Base-by-base conservation (phyloP, 352 stramenopile species). In the Blastocystis sp. region DNA sequence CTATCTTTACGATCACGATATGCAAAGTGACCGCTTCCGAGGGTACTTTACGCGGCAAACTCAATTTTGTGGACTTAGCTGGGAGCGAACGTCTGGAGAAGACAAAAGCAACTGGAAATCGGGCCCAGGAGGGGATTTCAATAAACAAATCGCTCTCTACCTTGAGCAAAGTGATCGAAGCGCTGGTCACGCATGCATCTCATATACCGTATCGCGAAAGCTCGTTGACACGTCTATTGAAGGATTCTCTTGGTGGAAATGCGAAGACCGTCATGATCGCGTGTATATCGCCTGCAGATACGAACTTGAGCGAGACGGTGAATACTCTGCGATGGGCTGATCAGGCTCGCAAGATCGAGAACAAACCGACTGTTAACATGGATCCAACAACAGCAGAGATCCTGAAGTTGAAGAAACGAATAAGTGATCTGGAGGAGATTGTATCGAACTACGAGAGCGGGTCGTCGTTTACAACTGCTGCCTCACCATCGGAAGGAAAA, bases 141-240 rank as follows among this genome's bases (percentile, higher is more conserved):
- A 94, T 94, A 61, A 94, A 94, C 90, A 89, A 92, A 76, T 92
- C 87, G 9, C 90, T 94, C 3, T 92, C 87, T 23, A 92, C 92
- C 20, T 88, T 94, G 5, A 92, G 92, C 23, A 94, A 94, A 54
- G 92, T 94, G 3, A 94, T 94, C 56, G 90, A 89, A 20, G 89
- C 91, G 2, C 75, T 91, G 2, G 84, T 87, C 47, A 77, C 79
- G 23, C 59, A 62, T 18, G 29, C 88, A 23, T 23, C 13, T 3
- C 94, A 97, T 84, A 93, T 98, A 47, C 96, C 96, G 18, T 99
- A 98, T 87, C 93, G 97, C 20, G 96, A 98, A 90, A 98, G 95
- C 3, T 98, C 97, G 75, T 91, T 99, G 23, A 99, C 97, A 1
- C 95, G 98, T 39, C 88, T 99, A 18, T 91, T 97, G 2, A 92